Evolutionary conservation across 2,329 filamentous ascomycete species (phyloP).

Genomic region (Penicillium expansum): DNA sequence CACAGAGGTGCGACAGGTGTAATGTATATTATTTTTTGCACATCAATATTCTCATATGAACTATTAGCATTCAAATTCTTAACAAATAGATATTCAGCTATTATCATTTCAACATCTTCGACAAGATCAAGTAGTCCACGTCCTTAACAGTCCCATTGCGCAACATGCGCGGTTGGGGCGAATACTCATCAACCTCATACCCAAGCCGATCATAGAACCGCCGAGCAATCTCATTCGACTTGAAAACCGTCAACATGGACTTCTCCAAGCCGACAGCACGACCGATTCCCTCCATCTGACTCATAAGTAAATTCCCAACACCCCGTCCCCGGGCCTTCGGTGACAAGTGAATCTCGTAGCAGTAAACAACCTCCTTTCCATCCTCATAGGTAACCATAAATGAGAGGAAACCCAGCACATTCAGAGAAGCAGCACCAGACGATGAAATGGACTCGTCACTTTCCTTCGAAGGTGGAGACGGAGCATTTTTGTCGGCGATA

Average conservation of each 20-base stretch:
- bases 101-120: constrained; percentile 39
- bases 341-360: constrained; percentile 61
- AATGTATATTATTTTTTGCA: constrained; percentile 30
- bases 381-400: constrained; percentile 60
- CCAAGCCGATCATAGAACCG: constrained; percentile 52
- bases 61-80: background rate
- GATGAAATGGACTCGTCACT: background rate
- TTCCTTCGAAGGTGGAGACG: background rate
- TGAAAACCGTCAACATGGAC: constrained; percentile 61
- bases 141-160: constrained; percentile 51
- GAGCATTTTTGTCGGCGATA: background rate
- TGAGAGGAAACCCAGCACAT: constrained; percentile 48
- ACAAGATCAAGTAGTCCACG: constrained; percentile 54
- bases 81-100: background rate
- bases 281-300: constrained; percentile 49
- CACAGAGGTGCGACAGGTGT: constrained; percentile 84
- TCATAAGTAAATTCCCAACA: constrained; percentile 52
- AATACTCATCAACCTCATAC: constrained; percentile 53
- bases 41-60: background rate
- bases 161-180: constrained; percentile 49
- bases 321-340: constrained; percentile 47
- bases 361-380: constrained; percentile 56
- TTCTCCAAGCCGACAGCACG: constrained; percentile 50
- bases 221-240: constrained; percentile 48
- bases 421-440: background rate